These are phyloP conservation scores for Colletotrichum noveboracense DNA, from an alignment of 2,329 filamentous ascomycete species.

Conservation along the genomic window DNA sequence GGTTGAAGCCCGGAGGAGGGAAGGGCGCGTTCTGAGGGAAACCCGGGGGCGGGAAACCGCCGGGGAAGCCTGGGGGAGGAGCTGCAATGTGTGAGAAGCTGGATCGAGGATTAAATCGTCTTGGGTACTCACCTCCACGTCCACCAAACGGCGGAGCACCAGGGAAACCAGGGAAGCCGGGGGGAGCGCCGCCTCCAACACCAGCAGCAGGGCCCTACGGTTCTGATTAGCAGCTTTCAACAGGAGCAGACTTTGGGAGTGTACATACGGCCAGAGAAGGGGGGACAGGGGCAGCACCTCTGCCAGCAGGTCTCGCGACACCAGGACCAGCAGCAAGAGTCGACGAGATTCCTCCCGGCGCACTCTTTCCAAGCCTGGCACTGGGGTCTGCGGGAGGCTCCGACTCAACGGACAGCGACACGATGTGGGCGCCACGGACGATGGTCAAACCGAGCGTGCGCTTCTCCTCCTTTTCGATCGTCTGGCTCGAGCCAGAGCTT, in stretches of 20 bases:
- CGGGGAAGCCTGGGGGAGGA: conserved; percentile 56
- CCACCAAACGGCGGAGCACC: conserved; percentile 56
- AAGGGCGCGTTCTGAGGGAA: conserved; percentile 45
- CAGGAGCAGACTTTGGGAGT: background rate
- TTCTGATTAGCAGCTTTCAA: background rate
- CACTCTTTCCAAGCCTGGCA: conserved; percentile 81
- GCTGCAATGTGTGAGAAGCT: conserved; percentile 41
- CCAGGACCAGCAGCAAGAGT: conserved; percentile 84
- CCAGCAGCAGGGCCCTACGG: conserved; percentile 79
- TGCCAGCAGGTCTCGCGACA: conserved; percentile 87
- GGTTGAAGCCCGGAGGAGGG: conserved; percentile 58
- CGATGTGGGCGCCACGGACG: conserved; percentile 90
- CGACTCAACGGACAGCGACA: conserved; percentile 93
- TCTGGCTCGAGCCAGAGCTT: conserved; percentile 64
- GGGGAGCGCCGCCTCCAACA: conserved; percentile 75
- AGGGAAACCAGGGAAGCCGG: conserved; percentile 59
- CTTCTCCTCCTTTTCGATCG: conserved; percentile 93
- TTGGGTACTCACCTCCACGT: conserved; percentile 56
- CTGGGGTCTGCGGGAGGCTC: conserved; percentile 94
- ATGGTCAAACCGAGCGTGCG: conserved; percentile 95
- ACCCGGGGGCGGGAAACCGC: conserved; percentile 51
- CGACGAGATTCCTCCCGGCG: conserved; percentile 70
- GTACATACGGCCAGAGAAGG: conserved; percentile 77
- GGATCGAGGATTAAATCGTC: background rate
- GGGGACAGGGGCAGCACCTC: conserved; percentile 68